Conservation (phyloP, 331 rosid species). For the Quercus tomentella region DNA sequence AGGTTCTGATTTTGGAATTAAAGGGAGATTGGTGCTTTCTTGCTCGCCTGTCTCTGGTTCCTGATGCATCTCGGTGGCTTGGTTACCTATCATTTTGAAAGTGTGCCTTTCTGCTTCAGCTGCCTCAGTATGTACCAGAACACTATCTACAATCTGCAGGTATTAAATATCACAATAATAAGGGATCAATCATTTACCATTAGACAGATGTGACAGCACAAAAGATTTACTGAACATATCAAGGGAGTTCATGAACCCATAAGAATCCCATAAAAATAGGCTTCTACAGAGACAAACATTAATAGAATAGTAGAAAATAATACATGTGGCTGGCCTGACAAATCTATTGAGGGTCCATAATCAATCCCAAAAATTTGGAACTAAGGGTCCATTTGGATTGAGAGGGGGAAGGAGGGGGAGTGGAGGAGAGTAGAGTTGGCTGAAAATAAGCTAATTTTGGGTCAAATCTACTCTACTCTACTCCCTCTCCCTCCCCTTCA, state of each 20-base stretch:
- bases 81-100: conserved; percentile 11
- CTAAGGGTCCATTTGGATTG: no score
- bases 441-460: no score
- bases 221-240: neutral
- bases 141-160: conserved; percentile 65
- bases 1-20: conserved; percentile 34
- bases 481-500: no score
- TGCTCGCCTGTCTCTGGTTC: conserved; percentile 34
- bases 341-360: no score
- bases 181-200: neutral
- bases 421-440: no score
- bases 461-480: no score
- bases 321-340: no score
- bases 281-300: no score
- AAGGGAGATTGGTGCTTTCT: conserved; percentile 26
- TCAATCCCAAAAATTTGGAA: no score
- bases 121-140: conserved; percentile 48
- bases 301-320: no score
- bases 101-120: conserved; percentile 44
- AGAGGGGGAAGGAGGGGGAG: no score
- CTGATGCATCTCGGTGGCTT: conserved; percentile 29
- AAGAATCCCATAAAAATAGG: no score
- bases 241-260: neutral
- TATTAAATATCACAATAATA: conserved; percentile 3
- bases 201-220: neutral